Base-by-base conservation (phyloP, 257 asterid genomes). In the Lavandula angustifolia region DNA sequence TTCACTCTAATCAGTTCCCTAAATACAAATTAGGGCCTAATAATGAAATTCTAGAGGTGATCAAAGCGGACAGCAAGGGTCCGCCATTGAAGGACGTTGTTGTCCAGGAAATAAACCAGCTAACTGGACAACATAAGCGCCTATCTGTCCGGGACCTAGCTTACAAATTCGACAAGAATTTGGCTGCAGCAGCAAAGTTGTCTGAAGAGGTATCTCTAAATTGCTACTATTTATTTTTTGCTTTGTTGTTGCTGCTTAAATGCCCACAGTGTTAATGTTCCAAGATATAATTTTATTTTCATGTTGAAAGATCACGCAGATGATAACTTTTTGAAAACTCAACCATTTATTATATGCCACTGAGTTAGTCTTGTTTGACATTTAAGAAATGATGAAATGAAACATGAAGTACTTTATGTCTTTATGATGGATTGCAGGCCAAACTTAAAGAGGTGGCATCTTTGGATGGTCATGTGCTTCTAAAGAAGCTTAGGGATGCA, bases 401-500 rank as follows among this genome's bases (percentile, higher is more conserved):
- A 34, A 14, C n/a, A 4, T 37, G 56, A 46, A 47, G 44, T 8
- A 40, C n/a, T 22, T 43, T 27, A 22, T n/a, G n/a, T n/a, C 6
- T 60, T 54, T 51, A 48, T 18, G 29, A 18, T 68, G 75, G 44
- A 66, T 32, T 67, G 44, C 89, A 92, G 98, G 99, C 97, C 38
- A 92, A 85, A 71, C 85, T 92, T 44, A 86, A 91, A 72, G 97
- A 92, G 80, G 96, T 84, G 64, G 84, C 94, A 37, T 89, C 97
- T 10, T 75, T 92, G 47, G 99, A 92, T 72, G 99, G 99, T 55
- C 96, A 89, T 33, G 96, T 92, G 71, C 97, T 89, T 81, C 76
- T 92, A 74, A 92, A 92, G 86, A 92, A 92, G 87, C 98, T 92
- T 34, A 87, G 98, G 76, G 99, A 92, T 77, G 96, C 96, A 37